Evolutionary conservation across 208 protist genomes (phyloP).

Genomic region (Tritrichomonas foetus): DNA sequence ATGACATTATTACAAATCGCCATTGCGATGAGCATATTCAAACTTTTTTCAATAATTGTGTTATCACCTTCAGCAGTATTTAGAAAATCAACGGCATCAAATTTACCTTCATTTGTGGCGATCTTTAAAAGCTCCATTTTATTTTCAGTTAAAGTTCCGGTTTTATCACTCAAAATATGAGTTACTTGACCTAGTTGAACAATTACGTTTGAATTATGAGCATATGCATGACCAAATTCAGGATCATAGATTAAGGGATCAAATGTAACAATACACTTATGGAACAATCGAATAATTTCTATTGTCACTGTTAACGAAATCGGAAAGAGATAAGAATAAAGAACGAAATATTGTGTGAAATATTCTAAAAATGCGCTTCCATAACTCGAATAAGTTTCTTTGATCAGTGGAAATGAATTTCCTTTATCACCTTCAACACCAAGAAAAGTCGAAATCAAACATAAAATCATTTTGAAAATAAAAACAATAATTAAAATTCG

Average conservation of each 20-base stretch:
- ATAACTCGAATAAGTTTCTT: background rate
- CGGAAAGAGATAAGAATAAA: slow-evolving; percentile 48
- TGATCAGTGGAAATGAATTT: background rate
- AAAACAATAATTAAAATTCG: background rate
- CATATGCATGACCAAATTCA: background rate
- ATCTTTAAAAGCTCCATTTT: background rate
- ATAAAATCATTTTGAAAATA: background rate
- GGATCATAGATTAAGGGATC: background rate
- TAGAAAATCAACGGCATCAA: background rate
- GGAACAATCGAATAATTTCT: slow-evolving; percentile 45
- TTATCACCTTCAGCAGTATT: background rate
- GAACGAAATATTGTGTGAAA: slow-evolving; percentile 45
- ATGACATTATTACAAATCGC: background rate
- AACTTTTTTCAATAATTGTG: background rate
- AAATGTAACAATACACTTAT: background rate
- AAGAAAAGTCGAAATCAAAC: background rate
- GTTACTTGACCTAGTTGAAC: slow-evolving; percentile 89
- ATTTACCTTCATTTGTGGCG: background rate
- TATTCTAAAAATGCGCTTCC: background rate
- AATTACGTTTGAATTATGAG: slow-evolving; percentile 73
- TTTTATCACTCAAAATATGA: slow-evolving; percentile 95
- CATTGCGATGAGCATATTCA: background rate
- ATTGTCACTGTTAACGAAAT: slow-evolving; percentile 51
- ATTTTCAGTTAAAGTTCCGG: slow-evolving; percentile 88
- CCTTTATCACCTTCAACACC: background rate